Evolutionary conservation across 2,329 filamentous ascomycete genomes (phyloP), one percentile per base, ranked within the genome.

Genomic region (Colletotrichum magnum): DNA sequence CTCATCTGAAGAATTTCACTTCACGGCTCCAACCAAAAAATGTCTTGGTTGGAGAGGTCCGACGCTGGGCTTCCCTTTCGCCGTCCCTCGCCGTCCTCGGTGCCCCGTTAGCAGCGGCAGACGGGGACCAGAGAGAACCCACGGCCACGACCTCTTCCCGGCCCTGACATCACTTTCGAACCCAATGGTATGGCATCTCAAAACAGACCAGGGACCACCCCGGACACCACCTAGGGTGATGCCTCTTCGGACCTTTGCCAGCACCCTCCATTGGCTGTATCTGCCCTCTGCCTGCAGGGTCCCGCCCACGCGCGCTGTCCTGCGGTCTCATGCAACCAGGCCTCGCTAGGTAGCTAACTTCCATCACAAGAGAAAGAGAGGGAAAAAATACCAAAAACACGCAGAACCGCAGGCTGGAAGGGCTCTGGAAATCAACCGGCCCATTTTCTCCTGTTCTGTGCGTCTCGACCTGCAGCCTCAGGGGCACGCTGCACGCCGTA

Each of bases 141-240:
- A 12, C 39, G n/a, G 15, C 41, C 64, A 12, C 39, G n/a, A 18
- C 41, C 64, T 47, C 53, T 62, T 64, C 41, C 39, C 18, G 36
- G 45, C 54, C 54, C 57, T 69, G 67, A 69, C 67, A 69, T 69
- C 67, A 64, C 41, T 48, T 21, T 61, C 47, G 36, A 60, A 67
- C 57, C 57, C 67, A 67, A 69, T 62, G 67, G 62, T 52, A 50
- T 66, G 62, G 63, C 63, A 67, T 69, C 51, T 69, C 51, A 56
- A 56, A 61, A 67, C 50, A 48, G 47, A 16, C 62, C 67, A 61
- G 62, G 62, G 67, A 41, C 45, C 39, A 32, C 50, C 61, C 66
- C 66, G 24, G 58, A 21, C 26, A 48, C 39, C 12, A 21, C 39
- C 62, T 51, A 56, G 63, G 56, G 62, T 18, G 62, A 58, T 47